phyloP scores from a whole-genome alignment of 2,329 filamentous ascomycete species.

The Scopulariopsis brevicaulis region DNA sequence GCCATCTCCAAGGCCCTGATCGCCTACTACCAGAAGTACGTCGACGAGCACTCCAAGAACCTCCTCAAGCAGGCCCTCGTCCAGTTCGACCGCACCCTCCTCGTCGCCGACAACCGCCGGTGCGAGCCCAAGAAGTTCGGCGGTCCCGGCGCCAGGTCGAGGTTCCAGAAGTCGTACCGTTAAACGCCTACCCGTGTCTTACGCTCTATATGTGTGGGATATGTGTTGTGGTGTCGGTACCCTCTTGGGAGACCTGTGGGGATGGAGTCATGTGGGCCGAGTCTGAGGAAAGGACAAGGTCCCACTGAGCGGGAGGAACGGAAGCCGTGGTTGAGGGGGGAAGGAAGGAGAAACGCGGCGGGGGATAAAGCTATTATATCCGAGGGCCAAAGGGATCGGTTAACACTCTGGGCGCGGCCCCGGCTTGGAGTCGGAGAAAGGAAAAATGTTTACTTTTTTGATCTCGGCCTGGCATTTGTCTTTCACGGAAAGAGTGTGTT shows the following conservation, averaged over 20 bases:
- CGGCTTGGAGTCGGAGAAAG: background rate
- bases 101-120: slow-evolving; percentile 98
- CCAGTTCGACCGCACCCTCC: slow-evolving; percentile 91
- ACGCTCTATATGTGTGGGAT: background rate
- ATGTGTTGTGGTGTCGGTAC: background rate
- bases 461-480: background rate
- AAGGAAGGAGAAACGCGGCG: background rate
- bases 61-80: slow-evolving; percentile 75
- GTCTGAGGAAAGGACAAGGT: background rate
- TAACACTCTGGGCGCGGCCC: background rate
- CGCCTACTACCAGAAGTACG: slow-evolving; percentile 98
- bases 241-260: background rate
- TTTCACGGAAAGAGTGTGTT: background rate
- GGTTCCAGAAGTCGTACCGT: slow-evolving; percentile 99
- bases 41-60: slow-evolving; percentile 99
- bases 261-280: background rate
- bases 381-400: background rate
- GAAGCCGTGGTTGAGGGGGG: background rate
- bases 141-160: slow-evolving; percentile 85
- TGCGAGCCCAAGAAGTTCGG: slow-evolving; percentile 99
- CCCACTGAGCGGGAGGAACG: background rate
- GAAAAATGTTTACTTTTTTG: slow-evolving; percentile 1
- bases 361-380: background rate
- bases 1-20: slow-evolving; percentile 75
- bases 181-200: slow-evolving; percentile 41